Conservation (phyloP, 495 filamentous ascomycete species). For the Hyaloscypha hepaticicola region DNA sequence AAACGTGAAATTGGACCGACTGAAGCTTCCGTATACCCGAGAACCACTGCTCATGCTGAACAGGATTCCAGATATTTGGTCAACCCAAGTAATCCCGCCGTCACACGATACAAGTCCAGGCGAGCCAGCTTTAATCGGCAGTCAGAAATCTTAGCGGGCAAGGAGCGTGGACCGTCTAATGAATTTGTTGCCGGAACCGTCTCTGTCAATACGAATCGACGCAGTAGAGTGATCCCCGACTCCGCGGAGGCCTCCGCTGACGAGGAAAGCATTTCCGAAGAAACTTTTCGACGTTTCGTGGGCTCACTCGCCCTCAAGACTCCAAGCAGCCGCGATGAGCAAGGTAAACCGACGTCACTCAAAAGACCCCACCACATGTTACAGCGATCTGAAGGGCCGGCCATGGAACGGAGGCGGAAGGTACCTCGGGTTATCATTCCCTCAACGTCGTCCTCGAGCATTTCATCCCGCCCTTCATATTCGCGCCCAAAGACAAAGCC, state of each 20-base stretch:
- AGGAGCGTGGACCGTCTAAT: not conserved
- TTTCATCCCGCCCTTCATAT: not conserved
- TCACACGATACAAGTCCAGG: not conserved
- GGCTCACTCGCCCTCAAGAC: not conserved
- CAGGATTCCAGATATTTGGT: not conserved
- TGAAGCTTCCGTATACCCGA: not conserved
- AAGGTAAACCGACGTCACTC: not conserved
- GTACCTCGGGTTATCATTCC: not conserved
- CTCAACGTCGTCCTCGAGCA: not conserved
- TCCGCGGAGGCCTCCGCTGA: not conserved
- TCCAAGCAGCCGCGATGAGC: not conserved
- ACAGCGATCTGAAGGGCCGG: not conserved
- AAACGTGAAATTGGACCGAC: not conserved
- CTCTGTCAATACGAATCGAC: not conserved
- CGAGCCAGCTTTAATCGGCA: not conserved
- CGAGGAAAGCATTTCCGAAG: not conserved
- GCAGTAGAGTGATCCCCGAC: not conserved
- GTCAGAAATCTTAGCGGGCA: not conserved
- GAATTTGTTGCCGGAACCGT: not conserved
- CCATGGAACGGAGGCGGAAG: not conserved
- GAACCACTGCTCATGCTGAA: not conserved
- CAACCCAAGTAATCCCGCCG: not conserved
- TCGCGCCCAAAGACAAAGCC: not conserved
- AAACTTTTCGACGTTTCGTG: conserved; percentile 1
- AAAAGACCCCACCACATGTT: not conserved